Conservation (phyloP, 1,284 basidiomycete species). For the Trichosporon asahii region DNA sequence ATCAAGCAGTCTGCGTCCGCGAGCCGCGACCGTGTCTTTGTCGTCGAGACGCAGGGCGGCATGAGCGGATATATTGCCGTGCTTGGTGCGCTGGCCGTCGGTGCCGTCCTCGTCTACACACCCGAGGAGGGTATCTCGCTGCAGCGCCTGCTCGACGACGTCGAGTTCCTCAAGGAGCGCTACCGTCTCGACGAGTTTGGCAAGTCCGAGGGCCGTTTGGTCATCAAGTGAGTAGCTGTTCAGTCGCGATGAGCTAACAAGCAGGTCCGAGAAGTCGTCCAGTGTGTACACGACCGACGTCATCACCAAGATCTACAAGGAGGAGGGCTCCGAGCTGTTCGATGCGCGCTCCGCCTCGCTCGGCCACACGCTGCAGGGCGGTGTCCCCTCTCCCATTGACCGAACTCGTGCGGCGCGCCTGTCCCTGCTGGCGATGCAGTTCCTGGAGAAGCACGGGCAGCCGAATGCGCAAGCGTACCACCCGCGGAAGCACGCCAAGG, state of each 20-base stretch:
- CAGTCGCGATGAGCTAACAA: background rate
- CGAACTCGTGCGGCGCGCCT: slow-evolving; percentile 85
- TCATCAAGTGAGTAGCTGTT: slow-evolving; percentile 68
- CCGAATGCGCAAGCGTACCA: slow-evolving; percentile 38
- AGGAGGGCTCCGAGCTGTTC: slow-evolving; percentile 87
- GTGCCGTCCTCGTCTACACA: slow-evolving; percentile 89
- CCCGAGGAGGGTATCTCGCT: slow-evolving; percentile 87
- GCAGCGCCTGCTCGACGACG: slow-evolving; percentile 75
- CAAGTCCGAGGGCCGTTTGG: slow-evolving; percentile 84
- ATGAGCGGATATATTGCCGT: slow-evolving; percentile 94
- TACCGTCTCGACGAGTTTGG: slow-evolving; percentile 84
- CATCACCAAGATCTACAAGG: slow-evolving; percentile 88
- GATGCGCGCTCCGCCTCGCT: slow-evolving; percentile 90
- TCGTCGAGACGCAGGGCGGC: slow-evolving; percentile 97
- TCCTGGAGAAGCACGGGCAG: slow-evolving; percentile 78
- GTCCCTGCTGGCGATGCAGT: slow-evolving; percentile 87
- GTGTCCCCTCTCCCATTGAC: slow-evolving; percentile 89
- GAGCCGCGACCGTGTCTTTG: slow-evolving; percentile 90
- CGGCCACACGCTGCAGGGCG: slow-evolving; percentile 94
- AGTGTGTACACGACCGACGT: slow-evolving; percentile 87
- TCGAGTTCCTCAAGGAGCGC: slow-evolving; percentile 81
- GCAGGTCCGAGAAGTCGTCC: slow-evolving; percentile 81
- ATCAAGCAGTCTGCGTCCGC: slow-evolving; percentile 98
- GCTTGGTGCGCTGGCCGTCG: slow-evolving; percentile 88
- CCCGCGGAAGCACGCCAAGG: slow-evolving; percentile 15